Conservation (phyloP, 768 basidiomycete genomes). For the Auricularia auricula-judae region DNA sequence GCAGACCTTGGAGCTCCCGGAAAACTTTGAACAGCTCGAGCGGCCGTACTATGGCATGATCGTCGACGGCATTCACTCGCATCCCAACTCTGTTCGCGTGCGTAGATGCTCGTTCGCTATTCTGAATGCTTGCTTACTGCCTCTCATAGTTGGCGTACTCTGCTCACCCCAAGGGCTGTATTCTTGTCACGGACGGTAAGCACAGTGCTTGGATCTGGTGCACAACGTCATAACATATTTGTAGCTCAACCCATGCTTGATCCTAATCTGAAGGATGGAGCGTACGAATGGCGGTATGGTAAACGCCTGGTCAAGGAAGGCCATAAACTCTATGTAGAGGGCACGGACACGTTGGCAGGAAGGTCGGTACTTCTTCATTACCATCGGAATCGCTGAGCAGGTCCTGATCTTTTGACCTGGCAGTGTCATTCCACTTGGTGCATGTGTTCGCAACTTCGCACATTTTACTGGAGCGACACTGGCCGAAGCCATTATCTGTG, state of each 20-base stretch:
- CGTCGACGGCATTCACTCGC: conserved; percentile 84
- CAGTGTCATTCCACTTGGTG: conserved; percentile 74
- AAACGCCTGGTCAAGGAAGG: conserved; percentile 74
- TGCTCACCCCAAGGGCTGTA: conserved; percentile 72
- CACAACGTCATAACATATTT: no score
- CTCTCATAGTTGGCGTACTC: conserved; percentile 62
- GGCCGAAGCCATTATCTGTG: conserved; percentile 75
- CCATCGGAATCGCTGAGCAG: no score
- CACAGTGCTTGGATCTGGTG: conserved; percentile 32
- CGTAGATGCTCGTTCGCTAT: conserved; percentile 15
- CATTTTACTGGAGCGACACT: conserved; percentile 76
- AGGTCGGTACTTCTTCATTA: conserved; percentile 35
- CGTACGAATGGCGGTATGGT: conserved; percentile 83
- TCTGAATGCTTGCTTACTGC: background rate
- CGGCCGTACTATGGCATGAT: conserved; percentile 84
- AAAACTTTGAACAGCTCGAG: conserved; percentile 25
- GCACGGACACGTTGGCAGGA: conserved; percentile 81
- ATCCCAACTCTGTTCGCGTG: conserved; percentile 82
- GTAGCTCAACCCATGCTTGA: conserved; percentile 64
- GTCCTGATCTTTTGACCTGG: conserved; percentile 1
- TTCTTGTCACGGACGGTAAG: conserved; percentile 64
- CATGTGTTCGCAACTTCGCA: conserved; percentile 77
- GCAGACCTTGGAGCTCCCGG: background rate
- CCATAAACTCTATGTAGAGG: conserved; percentile 68
- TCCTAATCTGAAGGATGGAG: conserved; percentile 70